Evolutionary conservation across 2,329 filamentous ascomycete species (phyloP).

Genomic region (Fusarium sp.): DNA sequence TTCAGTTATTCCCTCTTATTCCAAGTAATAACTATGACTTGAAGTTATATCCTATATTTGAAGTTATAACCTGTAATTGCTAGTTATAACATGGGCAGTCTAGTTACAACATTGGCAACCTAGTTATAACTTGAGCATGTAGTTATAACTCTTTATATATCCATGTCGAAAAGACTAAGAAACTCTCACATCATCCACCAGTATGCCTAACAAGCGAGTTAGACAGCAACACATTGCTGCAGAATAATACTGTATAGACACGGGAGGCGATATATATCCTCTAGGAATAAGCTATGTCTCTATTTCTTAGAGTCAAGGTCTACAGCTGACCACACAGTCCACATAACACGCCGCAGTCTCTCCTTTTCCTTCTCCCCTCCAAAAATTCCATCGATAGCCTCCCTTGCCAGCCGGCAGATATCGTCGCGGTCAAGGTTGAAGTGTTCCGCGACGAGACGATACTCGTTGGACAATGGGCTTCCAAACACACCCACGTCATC

Average conservation of each 20-base stretch:
- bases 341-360: constrained; percentile 65
- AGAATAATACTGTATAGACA: background rate
- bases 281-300: background rate
- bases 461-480: constrained; percentile 81
- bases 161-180: background rate
- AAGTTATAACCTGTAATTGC: background rate
- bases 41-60: background rate
- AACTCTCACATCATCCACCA: background rate
- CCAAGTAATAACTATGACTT: background rate
- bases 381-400: constrained; percentile 75
- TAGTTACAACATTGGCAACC: background rate
- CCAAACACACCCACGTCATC: constrained; percentile 88
- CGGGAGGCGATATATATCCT: background rate
- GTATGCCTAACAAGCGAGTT: background rate
- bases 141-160: background rate
- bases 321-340: constrained; percentile 41
- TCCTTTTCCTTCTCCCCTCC: constrained; percentile 71
- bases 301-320: background rate
- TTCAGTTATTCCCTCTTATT: background rate
- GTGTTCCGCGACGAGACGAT: constrained; percentile 76
- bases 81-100: background rate
- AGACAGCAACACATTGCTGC: background rate
- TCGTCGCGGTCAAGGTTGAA: constrained; percentile 67
- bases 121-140: background rate
- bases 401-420: constrained; percentile 67